Percentiles rank a stretch among this genome's conserved stretches.
These are phyloP conservation scores for Aspergillus baeticus DNA, from an alignment of 495 filamentous ascomycete species.

Conservation along the genomic window DNA sequence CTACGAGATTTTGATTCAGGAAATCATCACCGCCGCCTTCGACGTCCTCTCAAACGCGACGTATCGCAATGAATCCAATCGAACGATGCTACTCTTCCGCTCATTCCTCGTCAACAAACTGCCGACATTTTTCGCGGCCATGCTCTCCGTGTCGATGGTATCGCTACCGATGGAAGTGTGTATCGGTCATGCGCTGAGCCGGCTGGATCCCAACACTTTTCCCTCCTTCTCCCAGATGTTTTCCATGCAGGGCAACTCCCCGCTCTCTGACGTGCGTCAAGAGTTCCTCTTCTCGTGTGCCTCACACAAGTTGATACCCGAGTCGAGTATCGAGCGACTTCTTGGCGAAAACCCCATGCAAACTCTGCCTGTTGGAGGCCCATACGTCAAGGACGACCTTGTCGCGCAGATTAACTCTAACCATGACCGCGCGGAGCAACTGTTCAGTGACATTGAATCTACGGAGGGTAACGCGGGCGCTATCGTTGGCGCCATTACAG, in stretches of 20 bases:
- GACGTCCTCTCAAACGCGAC: slow-evolving; percentile 86
- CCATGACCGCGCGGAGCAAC: slow-evolving; percentile 66
- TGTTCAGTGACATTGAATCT: slow-evolving; percentile 80
- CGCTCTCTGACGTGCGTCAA: slow-evolving; percentile 80
- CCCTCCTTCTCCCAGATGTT: slow-evolving; percentile 79
- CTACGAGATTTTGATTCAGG: slow-evolving; percentile 67
- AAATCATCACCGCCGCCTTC: slow-evolving; percentile 84
- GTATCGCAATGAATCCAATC: slow-evolving; percentile 70
- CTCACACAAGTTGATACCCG: slow-evolving; percentile 77
- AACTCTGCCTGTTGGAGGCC: slow-evolving; percentile 69
- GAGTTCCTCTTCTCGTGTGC: slow-evolving; percentile 93
- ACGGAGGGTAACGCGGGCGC: slow-evolving; percentile 95
- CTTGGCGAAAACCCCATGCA: slow-evolving; percentile 86
- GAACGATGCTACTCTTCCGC: slow-evolving; percentile 74
- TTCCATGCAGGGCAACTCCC: slow-evolving; percentile 69
- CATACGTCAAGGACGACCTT: slow-evolving; percentile 73
- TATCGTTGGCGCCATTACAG: slow-evolving; percentile 76
- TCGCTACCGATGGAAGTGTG: slow-evolving; percentile 71
- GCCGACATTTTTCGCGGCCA: slow-evolving; percentile 69
- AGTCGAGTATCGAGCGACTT: slow-evolving; percentile 73
- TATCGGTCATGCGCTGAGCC: slow-evolving; percentile 73
- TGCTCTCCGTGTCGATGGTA: slow-evolving; percentile 59
- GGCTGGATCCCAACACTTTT: slow-evolving; percentile 76
- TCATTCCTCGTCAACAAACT: slow-evolving; percentile 95
- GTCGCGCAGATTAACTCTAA: slow-evolving; percentile 71